phyloP scores from a whole-genome alignment of 345 rosid species.

The Salix arbutifolia region DNA sequence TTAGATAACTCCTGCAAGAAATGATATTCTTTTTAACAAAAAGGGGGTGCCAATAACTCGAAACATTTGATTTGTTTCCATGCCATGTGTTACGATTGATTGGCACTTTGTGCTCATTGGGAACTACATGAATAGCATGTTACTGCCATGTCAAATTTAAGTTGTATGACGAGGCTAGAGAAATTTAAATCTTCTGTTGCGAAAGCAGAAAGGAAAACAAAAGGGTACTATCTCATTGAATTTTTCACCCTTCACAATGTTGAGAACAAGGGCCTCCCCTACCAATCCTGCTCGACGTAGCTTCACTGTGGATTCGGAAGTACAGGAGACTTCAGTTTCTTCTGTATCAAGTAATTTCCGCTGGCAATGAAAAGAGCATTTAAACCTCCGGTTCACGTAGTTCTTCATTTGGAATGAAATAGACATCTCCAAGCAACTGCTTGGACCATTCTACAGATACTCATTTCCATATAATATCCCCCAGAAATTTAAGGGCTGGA shows the following conservation, averaged over 20 bases:
- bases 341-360: background rate
- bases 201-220: background rate
- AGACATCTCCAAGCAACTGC: background rate
- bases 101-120: background rate
- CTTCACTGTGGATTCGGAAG: background rate
- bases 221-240: background rate
- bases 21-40: background rate
- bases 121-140: background rate
- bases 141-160: background rate
- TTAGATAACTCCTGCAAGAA: background rate
- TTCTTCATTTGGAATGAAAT: background rate
- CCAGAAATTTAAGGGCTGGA: constrained; percentile 82
- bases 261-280: too few relatives aligned
- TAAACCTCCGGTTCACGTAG: background rate
- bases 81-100: background rate
- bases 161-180: background rate
- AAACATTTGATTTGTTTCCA: background rate
- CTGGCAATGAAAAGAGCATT: background rate
- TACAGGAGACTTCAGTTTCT: background rate
- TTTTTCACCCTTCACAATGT: background rate
- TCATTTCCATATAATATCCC: constrained; percentile 93
- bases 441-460: background rate
- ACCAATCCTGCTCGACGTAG: background rate
- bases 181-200: background rate
- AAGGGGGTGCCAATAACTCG: background rate